Percentiles rank a stretch among this genome's conserved stretches.
phyloP scores from a whole-genome alignment of 345 rosid genomes.

The Iberis pinnata region DNA sequence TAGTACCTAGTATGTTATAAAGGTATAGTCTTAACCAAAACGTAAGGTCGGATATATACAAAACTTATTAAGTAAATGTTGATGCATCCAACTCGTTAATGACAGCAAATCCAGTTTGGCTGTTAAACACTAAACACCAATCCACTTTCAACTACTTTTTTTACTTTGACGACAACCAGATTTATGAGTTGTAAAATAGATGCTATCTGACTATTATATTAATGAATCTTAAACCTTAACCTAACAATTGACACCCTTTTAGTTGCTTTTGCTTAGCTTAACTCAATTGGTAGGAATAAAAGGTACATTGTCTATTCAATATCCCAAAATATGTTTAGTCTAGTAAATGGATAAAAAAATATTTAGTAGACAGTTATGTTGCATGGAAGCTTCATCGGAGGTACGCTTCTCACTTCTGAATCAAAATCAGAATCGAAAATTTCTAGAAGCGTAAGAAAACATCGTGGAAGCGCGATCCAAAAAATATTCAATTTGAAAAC shows the following conservation, averaged over 20 bases:
- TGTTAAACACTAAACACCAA: slow-evolving; percentile 30
- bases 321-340: slow-evolving; percentile 10
- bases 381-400: no score
- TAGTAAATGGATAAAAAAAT: slow-evolving; percentile 8
- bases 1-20: no score
- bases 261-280: slow-evolving; percentile 1
- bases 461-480: no score
- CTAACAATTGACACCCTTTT: slow-evolving; percentile 24
- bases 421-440: no score
- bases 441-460: no score
- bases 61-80: slow-evolving; percentile 9
- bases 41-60: slow-evolving; percentile 1
- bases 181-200: slow-evolving; percentile 21
- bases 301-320: slow-evolving; percentile 13
- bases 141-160: slow-evolving; percentile 23
- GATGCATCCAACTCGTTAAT: slow-evolving; percentile 1
- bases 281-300: slow-evolving; percentile 8
- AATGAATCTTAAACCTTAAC: slow-evolving; percentile 15
- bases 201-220: slow-evolving; percentile 3
- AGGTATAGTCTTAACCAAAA: slow-evolving; percentile 12
- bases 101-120: slow-evolving; percentile 29
- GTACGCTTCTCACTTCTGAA: no score
- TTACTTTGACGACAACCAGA: slow-evolving; percentile 26
- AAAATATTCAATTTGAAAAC: no score
- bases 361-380: no score